phyloP scores from a whole-genome alignment of 805 yeast species.

The Zygoascus biomembranicola region DNA sequence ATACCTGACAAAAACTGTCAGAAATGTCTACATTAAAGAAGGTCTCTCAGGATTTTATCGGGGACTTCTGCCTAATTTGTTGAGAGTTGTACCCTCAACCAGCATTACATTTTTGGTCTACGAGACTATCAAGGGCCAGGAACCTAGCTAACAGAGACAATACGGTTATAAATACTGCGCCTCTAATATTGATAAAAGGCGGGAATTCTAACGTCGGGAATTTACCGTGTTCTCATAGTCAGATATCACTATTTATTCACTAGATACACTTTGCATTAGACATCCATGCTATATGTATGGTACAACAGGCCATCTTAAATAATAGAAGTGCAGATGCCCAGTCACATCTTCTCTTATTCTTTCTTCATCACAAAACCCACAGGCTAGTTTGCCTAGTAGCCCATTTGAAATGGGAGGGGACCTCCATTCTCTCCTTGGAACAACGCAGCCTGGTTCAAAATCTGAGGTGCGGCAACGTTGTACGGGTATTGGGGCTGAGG shows the following conservation, averaged over 20 bases:
- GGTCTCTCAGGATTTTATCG: slow-evolving; percentile 70
- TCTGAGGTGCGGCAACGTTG: not conserved
- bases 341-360: no score
- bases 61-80: slow-evolving; percentile 69
- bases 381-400: slow-evolving; percentile 2
- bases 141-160: no score
- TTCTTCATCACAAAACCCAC: no score
- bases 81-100: slow-evolving; percentile 87
- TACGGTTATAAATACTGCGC: no score
- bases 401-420: slow-evolving; percentile 8
- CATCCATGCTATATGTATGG: not conserved
- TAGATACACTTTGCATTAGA: not conserved
- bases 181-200: no score
- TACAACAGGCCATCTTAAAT: not conserved
- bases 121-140: slow-evolving; percentile 35
- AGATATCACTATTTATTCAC: not conserved
- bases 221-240: no score
- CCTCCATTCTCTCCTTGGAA: slow-evolving; percentile 7
- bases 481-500: not conserved
- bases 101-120: slow-evolving; percentile 83
- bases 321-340: not conserved
- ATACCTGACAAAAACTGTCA: not conserved
- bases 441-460: slow-evolving; percentile 1
- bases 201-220: no score
- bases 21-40: slow-evolving; percentile 30